Evolutionary conservation across 1,284 basidiomycete genomes (phyloP).

Genomic region (Sporisorium graminicola): DNA sequence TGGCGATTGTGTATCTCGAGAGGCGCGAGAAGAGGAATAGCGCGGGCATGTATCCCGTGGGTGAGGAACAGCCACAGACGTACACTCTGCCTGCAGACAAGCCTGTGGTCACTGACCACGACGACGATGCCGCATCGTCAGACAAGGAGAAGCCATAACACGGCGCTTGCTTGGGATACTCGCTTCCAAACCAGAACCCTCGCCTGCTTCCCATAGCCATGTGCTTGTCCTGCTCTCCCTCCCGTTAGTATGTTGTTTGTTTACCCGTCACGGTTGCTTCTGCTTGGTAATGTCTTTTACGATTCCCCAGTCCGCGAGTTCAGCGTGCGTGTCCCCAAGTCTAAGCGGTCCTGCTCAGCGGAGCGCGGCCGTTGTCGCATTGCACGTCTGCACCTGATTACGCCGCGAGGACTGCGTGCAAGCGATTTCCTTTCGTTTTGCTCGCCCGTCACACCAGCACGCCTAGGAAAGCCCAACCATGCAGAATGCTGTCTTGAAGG

Average conservation of each 20-base stretch:
- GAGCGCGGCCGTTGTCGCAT: too few relatives aligned
- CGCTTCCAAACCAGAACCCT: neutral
- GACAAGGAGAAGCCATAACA: constrained; percentile 17
- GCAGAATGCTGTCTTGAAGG: neutral
- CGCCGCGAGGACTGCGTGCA: too few relatives aligned
- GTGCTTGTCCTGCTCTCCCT: neutral
- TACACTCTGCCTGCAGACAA: constrained; percentile 16
- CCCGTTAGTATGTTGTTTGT: neutral
- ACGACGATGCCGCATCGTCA: constrained; percentile 7
- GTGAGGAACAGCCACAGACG: constrained; percentile 6
- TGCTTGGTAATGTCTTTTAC: neutral
- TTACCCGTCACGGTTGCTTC: constrained; percentile 4
- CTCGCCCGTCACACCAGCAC: too few relatives aligned
- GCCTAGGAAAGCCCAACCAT: too few relatives aligned
- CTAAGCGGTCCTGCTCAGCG: too few relatives aligned
- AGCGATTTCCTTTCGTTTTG: too few relatives aligned
- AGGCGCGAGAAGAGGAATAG: constrained; percentile 28
- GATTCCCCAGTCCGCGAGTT: neutral
- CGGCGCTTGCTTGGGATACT: neutral
- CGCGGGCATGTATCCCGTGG: neutral
- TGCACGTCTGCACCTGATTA: too few relatives aligned
- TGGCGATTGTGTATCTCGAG: constrained; percentile 42
- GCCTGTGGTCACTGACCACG: neutral
- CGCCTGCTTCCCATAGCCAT: too few relatives aligned
- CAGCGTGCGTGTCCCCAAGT: too few relatives aligned